phyloP scores from a whole-genome alignment of 495 filamentous ascomycete species.

The Bathelium albidoporum region DNA sequence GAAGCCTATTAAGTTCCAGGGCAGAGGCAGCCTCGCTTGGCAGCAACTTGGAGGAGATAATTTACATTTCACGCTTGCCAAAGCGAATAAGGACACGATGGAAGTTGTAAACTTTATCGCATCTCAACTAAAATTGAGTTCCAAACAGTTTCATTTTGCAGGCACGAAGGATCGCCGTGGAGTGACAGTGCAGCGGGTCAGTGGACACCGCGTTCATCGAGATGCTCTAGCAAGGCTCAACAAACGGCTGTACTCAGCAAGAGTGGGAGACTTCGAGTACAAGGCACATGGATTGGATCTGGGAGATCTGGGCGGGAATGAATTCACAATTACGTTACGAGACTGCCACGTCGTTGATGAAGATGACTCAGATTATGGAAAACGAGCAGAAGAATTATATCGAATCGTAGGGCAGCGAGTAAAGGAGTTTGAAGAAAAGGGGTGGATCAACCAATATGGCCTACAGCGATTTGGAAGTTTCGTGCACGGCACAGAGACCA shows the following conservation, averaged over 20 bases:
- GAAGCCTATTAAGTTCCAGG: conserved; percentile 13
- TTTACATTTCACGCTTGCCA: conserved; percentile 89
- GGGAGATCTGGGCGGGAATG: conserved; percentile 77
- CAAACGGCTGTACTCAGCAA: conserved; percentile 47
- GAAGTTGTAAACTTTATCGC: conserved; percentile 68
- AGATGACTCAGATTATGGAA: conserved; percentile 32
- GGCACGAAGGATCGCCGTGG: conserved; percentile 92
- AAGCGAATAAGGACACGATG: conserved; percentile 98
- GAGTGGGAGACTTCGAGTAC: conserved; percentile 71
- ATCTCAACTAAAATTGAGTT: conserved; percentile 53
- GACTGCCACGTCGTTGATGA: conserved; percentile 58
- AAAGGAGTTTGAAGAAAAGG: conserved; percentile 45
- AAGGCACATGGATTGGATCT: conserved; percentile 58
- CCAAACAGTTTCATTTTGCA: conserved; percentile 68
- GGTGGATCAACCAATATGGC: conserved; percentile 95
- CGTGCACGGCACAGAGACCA: conserved; percentile 62
- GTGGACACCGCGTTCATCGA: conserved; percentile 54
- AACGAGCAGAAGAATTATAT: conserved; percentile 31
- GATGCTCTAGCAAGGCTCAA: conserved; percentile 56
- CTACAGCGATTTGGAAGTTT: conserved; percentile 90
- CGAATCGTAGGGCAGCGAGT: conserved; percentile 48
- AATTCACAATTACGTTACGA: conserved; percentile 82
- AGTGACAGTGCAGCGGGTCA: conserved; percentile 76
- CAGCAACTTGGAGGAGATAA: conserved; percentile 63
- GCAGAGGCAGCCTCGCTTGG: conserved; percentile 39